A percentile compares a stretch with the other conserved stretches of the same genome.
These are phyloP conservation scores for Quercus gilva DNA, from an alignment of 306 rosid genomes.

Conservation along the genomic window DNA sequence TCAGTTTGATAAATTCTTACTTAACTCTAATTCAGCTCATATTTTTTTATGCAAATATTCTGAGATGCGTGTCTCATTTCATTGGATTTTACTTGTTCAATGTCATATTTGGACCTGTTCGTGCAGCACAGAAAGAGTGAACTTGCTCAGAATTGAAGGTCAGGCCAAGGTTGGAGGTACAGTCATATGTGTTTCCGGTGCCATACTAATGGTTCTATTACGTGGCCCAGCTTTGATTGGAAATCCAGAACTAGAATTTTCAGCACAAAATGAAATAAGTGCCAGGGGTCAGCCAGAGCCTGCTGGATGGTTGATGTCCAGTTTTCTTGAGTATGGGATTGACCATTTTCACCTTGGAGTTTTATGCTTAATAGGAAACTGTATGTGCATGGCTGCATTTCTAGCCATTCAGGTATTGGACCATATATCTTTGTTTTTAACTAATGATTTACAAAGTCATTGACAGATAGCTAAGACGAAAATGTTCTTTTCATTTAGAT, in stretches of 20 bases:
- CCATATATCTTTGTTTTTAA: slow-evolving; percentile 7
- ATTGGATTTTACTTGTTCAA: slow-evolving; percentile 20
- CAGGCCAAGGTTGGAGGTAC: slow-evolving; percentile 87
- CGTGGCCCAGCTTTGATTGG: slow-evolving; percentile 78
- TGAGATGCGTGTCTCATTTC: slow-evolving; percentile 1
- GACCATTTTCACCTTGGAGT: slow-evolving; percentile 83
- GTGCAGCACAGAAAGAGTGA: slow-evolving; percentile 95
- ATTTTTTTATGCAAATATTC: neutral
- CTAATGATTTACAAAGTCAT: neutral
- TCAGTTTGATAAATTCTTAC: slow-evolving; percentile 39
- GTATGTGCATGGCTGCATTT: slow-evolving; percentile 94
- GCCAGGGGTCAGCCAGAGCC: slow-evolving; percentile 90
- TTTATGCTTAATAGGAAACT: slow-evolving; percentile 83
- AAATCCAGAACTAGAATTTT: slow-evolving; percentile 31
- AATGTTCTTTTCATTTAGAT: neutral
- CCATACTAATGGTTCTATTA: slow-evolving; percentile 72
- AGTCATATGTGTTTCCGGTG: slow-evolving; percentile 78
- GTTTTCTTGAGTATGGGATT: slow-evolving; percentile 53
- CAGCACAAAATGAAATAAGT: slow-evolving; percentile 50
- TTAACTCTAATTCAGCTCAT: neutral
- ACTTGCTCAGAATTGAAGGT: slow-evolving; percentile 69
- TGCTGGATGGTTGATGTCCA: slow-evolving; percentile 61
- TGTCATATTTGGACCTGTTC: slow-evolving; percentile 32
- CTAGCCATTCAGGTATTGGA: slow-evolving; percentile 75
- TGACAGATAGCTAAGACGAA: neutral